phyloP scores from a whole-genome alignment of 83 land plant genomes.

The Thuja plicata region DNA sequence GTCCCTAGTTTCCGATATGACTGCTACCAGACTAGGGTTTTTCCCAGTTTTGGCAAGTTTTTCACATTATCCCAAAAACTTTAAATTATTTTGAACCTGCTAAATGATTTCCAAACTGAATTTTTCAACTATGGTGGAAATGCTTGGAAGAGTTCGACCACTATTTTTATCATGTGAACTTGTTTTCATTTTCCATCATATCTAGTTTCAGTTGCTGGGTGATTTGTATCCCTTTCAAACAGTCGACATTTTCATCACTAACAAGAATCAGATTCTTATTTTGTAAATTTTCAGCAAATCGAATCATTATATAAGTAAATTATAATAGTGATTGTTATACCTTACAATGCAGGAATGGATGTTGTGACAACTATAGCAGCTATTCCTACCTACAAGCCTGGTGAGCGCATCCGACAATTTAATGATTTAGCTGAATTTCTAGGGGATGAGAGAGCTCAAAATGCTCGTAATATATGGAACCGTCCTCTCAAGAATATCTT shows the following conservation, averaged over 20 bases:
- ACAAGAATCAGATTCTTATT: neutral
- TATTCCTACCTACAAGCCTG: slow-evolving; percentile 83
- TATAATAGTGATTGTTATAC: neutral
- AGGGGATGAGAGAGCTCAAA: slow-evolving; percentile 93
- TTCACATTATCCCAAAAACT: no score
- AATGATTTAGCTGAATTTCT: slow-evolving; percentile 81
- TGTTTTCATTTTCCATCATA: neutral
- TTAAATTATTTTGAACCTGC: no score
- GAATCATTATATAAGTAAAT: neutral
- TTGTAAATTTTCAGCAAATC: neutral
- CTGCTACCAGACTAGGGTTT: no score
- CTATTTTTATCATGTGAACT: neutral
- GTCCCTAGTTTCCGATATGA: no score
- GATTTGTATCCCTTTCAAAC: neutral
- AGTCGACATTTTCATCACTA: neutral
- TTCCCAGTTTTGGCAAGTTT: no score
- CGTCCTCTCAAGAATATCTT: slow-evolving; percentile 74
- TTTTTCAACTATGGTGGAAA: no score
- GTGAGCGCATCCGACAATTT: slow-evolving; percentile 76
- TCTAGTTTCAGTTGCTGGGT: neutral
- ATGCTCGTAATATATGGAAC: slow-evolving; percentile 79
- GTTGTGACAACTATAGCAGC: slow-evolving; percentile 68
- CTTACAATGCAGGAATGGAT: slow-evolving; percentile 69
- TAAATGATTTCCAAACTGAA: no score
- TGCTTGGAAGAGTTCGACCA: neutral